phyloP scores from a whole-genome alignment of 805 yeast species.

The Candida succiphila region DNA sequence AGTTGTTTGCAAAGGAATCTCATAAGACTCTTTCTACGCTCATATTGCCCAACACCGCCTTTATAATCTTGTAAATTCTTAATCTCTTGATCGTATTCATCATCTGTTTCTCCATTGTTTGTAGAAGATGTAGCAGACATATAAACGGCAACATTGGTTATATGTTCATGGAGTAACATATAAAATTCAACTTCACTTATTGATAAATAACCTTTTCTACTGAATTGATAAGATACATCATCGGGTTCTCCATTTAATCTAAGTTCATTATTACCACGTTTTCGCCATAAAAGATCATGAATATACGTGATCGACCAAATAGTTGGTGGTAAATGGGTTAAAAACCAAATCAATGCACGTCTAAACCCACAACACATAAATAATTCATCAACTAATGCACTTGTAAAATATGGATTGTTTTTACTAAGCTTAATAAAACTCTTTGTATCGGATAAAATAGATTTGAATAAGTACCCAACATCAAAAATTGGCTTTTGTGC shows the following conservation, averaged over 20 bases:
- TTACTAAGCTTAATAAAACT: no score
- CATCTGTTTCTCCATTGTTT: conserved; percentile 12
- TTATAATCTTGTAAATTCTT: no score
- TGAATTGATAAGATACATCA: no score
- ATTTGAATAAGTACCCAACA: no score
- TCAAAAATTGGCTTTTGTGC: no score
- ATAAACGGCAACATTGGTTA: conserved; percentile 42
- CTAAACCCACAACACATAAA: conserved; percentile 60
- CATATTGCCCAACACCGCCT: no score
- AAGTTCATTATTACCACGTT: conserved; percentile 51
- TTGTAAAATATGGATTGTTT: conserved; percentile 41
- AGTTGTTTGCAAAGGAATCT: no score
- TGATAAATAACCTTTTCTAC: conserved; percentile 45
- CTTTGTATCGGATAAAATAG: no score
- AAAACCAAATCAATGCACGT: conserved; percentile 54
- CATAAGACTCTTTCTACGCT: no score
- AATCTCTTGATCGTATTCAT: conserved; percentile 5
- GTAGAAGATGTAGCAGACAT: no score
- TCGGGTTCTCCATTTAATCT: no score
- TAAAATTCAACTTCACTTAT: conserved; percentile 51
- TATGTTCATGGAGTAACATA: conserved; percentile 63
- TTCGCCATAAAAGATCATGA: conserved; percentile 46
- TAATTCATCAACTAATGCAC: conserved; percentile 57
- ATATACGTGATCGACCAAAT: conserved; percentile 51
- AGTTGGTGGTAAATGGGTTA: conserved; percentile 52